Evolutionary conservation across 2,329 filamentous ascomycete species (phyloP).

Genomic region (Fusarium circinatum): DNA sequence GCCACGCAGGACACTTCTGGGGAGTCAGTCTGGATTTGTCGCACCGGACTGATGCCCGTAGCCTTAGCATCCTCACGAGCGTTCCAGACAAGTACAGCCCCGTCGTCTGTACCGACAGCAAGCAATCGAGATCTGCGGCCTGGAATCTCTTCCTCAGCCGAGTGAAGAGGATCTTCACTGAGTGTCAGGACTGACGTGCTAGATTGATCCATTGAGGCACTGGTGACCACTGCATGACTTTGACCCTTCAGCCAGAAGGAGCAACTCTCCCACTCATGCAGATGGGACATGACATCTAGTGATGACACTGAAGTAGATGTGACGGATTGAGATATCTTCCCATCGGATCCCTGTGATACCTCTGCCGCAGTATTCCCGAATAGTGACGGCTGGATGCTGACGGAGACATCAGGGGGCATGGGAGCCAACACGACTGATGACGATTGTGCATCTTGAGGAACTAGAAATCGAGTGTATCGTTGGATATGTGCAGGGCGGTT

Average conservation of each 20-base stretch:
- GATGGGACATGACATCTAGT: conserved; percentile 12
- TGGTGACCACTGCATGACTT: conserved; percentile 71
- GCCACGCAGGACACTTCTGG: conserved; percentile 86
- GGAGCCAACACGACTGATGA: conserved; percentile 11
- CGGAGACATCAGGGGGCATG: conserved; percentile 3
- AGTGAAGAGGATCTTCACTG: conserved; percentile 78
- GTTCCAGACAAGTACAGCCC: conserved; percentile 86
- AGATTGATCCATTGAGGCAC: conserved; percentile 79
- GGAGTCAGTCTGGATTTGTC: conserved; percentile 88
- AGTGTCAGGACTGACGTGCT: conserved; percentile 75
- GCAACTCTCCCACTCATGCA: conserved; percentile 48
- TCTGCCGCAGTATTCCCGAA: conserved; percentile 42
- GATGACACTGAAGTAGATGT: conserved; percentile 40
- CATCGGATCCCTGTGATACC: conserved; percentile 20
- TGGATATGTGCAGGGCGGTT: conserved; percentile 56
- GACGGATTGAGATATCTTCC: conserved; percentile 36
- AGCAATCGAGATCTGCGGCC: conserved; percentile 85
- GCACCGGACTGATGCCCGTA: conserved; percentile 72
- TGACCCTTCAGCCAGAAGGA: conserved; percentile 64
- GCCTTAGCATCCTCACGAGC: conserved; percentile 67
- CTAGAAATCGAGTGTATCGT: conserved; percentile 55
- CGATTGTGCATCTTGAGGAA: conserved; percentile 24
- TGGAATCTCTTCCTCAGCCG: conserved; percentile 72
- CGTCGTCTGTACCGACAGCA: conserved; percentile 81
- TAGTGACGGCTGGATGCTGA: conserved; percentile 38